A percentile compares a stretch with the other conserved stretches of the same genome.
Evolutionary conservation across 176 grass and related monocot genomes (phyloP).

Genomic region (Alloteropsis semialata): DNA sequence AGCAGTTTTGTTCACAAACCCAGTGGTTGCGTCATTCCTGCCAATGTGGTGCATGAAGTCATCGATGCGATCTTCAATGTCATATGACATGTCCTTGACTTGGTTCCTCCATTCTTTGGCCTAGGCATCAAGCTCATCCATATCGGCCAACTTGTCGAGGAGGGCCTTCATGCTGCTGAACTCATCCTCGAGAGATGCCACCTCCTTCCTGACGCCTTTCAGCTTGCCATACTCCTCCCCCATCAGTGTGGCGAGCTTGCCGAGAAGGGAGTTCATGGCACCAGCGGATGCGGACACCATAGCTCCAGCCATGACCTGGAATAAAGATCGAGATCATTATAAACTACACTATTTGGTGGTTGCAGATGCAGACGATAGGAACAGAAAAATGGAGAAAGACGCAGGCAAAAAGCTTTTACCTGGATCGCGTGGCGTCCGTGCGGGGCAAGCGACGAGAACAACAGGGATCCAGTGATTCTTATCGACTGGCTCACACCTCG

Average conservation of each 20-base stretch:
- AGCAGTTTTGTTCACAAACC: neutral
- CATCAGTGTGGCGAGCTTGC: slow-evolving; percentile 7
- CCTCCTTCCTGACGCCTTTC: neutral
- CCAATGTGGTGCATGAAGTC: neutral
- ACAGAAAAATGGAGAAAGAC: too few species aligned
- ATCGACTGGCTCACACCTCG: too few species aligned
- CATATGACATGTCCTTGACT: neutral
- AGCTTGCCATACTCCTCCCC: slow-evolving; percentile 12
- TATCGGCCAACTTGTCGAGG: neutral
- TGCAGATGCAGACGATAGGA: too few species aligned
- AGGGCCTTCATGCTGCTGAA: neutral
- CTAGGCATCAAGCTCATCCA: neutral
- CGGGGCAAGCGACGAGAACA: too few species aligned
- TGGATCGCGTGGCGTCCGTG: too few species aligned
- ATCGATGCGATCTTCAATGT: slow-evolving; percentile 8
- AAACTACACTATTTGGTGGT: too few species aligned
- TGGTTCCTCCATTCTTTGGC: slow-evolving; percentile 11
- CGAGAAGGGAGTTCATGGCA: neutral
- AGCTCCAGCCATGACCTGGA: neutral
- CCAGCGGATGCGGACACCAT: neutral
- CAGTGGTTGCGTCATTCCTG: neutral
- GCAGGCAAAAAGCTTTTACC: too few species aligned
- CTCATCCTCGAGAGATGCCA: neutral
- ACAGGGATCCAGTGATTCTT: too few species aligned
- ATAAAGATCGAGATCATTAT: too few species aligned